A percentile compares a stretch with the other conserved stretches of the same genome.
Evolutionary conservation across 2,329 filamentous ascomycete species (phyloP).

Genomic region (Fusarium irregulare): DNA sequence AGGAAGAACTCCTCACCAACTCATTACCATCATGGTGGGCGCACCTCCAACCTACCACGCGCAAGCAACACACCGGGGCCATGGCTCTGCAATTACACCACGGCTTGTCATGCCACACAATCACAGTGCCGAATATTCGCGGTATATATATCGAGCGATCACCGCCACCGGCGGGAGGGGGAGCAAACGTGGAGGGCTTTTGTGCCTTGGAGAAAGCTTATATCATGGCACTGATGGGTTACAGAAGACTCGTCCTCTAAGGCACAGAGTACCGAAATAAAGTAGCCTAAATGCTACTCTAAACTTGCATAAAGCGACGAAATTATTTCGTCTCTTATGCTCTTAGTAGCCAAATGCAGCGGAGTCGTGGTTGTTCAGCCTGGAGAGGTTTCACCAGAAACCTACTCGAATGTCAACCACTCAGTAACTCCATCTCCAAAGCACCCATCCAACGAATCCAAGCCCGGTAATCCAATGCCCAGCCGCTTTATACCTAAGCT

Average conservation of each 20-base stretch:
- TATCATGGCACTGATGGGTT: background rate
- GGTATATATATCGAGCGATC: no score
- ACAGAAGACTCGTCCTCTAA: background rate
- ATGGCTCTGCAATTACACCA: background rate
- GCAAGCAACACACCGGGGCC: background rate
- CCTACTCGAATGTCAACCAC: background rate
- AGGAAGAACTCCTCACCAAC: background rate
- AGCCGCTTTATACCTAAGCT: constrained; percentile 35
- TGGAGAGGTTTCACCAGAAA: background rate
- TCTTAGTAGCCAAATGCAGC: background rate
- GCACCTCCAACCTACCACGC: no score
- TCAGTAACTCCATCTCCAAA: constrained; percentile 37
- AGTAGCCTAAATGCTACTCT: background rate
- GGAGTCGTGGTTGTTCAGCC: background rate
- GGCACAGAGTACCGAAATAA: background rate
- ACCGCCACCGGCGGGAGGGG: no score
- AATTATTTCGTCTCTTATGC: background rate
- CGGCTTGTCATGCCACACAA: background rate
- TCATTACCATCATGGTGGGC: background rate
- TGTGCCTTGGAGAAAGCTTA: background rate
- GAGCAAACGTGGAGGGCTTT: background rate
- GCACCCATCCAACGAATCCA: constrained; percentile 45
- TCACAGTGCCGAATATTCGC: no score
- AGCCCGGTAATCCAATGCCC: constrained; percentile 46
- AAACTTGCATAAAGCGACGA: background rate